These are phyloP conservation scores for Piper longum DNA, from an alignment of 164 flowering plant species.

Conservation along the genomic window DNA sequence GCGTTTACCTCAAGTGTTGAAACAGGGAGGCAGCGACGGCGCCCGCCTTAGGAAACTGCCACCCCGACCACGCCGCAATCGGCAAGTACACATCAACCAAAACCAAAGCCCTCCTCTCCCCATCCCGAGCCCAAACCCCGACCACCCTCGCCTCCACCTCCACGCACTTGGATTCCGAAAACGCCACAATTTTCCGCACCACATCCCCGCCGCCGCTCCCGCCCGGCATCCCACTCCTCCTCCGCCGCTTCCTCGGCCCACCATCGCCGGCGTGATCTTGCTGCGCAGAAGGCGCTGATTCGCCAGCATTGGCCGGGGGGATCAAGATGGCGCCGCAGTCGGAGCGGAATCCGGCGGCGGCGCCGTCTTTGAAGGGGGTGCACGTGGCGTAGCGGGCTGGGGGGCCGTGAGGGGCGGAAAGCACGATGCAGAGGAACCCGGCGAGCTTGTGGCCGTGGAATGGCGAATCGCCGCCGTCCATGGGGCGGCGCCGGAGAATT, in stretches of 20 bases:
- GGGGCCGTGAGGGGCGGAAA: constrained; percentile 12
- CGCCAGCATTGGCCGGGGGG: background rate
- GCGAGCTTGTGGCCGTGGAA: constrained; percentile 39
- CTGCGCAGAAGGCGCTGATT: background rate
- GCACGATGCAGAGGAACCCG: constrained; percentile 48
- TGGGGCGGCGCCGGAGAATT: background rate
- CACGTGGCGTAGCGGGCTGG: constrained; percentile 5
- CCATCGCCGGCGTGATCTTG: background rate
- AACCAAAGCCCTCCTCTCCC: constrained; percentile 40
- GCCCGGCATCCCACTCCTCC: constrained; percentile 27
- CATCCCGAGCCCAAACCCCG: constrained; percentile 12
- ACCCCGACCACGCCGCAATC: constrained; percentile 49
- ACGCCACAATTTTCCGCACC: constrained; percentile 39
- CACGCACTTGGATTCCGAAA: constrained; percentile 44
- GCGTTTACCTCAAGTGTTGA: constrained; percentile 56
- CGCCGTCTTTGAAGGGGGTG: constrained; percentile 7
- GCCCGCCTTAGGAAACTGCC: constrained; percentile 67
- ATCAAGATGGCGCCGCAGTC: constrained; percentile 9
- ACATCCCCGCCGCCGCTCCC: constrained; percentile 35
- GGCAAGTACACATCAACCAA: constrained; percentile 75
- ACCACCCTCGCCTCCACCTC: constrained; percentile 36
- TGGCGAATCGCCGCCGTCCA: background rate
- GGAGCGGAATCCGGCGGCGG: constrained; percentile 13
- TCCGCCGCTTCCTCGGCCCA: constrained; percentile 19
- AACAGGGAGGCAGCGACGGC: constrained; percentile 53